Evolutionary conservation across 2,329 filamentous ascomycete species (phyloP), one percentile per base, ranked within the genome.

Genomic region (Diplocarpon rosae): DNA sequence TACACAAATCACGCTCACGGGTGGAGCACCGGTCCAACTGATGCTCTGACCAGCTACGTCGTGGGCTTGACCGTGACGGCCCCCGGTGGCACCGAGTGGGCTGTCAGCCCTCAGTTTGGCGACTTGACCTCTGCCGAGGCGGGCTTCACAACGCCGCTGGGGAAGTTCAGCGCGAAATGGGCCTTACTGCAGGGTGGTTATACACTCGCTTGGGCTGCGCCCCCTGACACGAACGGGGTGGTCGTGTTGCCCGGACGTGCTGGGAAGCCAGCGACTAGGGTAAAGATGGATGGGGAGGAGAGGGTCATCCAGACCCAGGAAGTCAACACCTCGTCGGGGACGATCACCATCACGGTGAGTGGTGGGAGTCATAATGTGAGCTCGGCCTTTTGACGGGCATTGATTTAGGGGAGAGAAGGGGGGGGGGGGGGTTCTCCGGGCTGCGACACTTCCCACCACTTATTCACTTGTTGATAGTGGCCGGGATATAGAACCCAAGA

Each of bases 1-100:
- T 69, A 71, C 44, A 69, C 68, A 6, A 68, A 64, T 13, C 70
- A 72, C 47, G 62, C 69, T 13, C 69, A 73, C 53, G 69, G 70
- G 5, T 73, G 70, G 70, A 65, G 66, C 7, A 66, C 66, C 0
- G 70, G 70, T 0, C 70, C 70, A 10, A 69, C 69, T 1, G 66
- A 64, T 35, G 66, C 69, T 1, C 24, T 73, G 45, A 70, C 65
- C 1, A 63, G 66, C 39, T 63, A 63, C 20, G 56, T 70, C 15
- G 59, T 71, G 2, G 70, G 70, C 0, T 53, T 72, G 5, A 50
- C 39, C 10, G 53, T 70, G 15, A 63, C 62, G 1, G 52, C 56
- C 1, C 60, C 60, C 2, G 60, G 58, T 9, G 66, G 66, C 0
- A 57, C 55, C 27, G 53, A 53, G 11, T 69, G 65, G 63, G 47